Percentiles rank a stretch among this genome's conserved stretches.
Conservation (phyloP, 768 basidiomycete species). For the Russula lepida region DNA sequence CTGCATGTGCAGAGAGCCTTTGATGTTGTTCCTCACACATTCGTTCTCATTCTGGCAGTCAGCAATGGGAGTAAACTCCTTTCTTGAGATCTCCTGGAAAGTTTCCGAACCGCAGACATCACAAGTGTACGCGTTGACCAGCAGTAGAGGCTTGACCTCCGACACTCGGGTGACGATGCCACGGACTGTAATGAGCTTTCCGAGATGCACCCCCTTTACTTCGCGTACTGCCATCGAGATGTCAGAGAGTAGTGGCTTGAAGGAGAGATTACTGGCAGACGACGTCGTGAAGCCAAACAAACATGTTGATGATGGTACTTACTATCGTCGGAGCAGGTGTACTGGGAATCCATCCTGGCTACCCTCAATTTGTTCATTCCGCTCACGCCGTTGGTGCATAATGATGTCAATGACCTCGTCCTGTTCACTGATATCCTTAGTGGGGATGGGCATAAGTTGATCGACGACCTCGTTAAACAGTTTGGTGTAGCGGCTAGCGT, state of each 20-base stretch:
- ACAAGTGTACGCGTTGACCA: constrained; percentile 97
- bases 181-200: constrained; percentile 88
- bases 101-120: constrained; percentile 97
- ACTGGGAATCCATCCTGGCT: constrained; percentile 77
- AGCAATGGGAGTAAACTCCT: constrained; percentile 80
- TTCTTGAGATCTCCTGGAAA: constrained; percentile 92
- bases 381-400: constrained; percentile 83
- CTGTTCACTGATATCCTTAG: constrained; percentile 81
- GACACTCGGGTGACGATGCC: constrained; percentile 98
- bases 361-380: constrained; percentile 75
- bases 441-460: constrained; percentile 79
- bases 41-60: constrained; percentile 84
- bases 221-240: constrained; percentile 83
- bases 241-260: constrained; percentile 75
- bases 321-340: constrained; percentile 93
- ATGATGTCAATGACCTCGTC: constrained; percentile 97
- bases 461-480: constrained; percentile 90
- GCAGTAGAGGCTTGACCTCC: constrained; percentile 94
- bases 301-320: constrained; percentile 31
- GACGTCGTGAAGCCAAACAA: constrained; percentile 16
- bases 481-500: constrained; percentile 82
- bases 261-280: constrained; percentile 76
- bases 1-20: constrained; percentile 95
- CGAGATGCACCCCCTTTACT: constrained; percentile 79
- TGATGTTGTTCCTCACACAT: constrained; percentile 79